Evolutionary conservation across 208 protist genomes (phyloP).

Genomic region (Leishmania tropica): DNA sequence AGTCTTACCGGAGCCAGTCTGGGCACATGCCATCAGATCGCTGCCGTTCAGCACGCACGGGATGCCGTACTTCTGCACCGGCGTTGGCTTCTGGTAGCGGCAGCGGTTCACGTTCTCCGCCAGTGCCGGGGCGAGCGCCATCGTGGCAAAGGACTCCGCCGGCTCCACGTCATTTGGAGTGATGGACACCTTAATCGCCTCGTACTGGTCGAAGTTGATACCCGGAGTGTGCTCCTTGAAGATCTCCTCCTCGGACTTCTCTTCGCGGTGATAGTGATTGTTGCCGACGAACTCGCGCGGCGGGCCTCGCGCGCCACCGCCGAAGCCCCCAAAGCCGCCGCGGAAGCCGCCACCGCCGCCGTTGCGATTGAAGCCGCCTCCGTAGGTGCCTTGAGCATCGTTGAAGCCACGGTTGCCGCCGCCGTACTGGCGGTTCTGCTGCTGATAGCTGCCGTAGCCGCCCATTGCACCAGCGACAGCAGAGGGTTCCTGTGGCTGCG

Average conservation of each 20-base stretch:
- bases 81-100: slow-evolving; percentile 97
- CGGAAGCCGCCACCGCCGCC: slow-evolving; percentile 39
- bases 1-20: slow-evolving; percentile 99
- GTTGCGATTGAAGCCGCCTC: slow-evolving; percentile 24
- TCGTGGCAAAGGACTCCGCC: slow-evolving; percentile 78
- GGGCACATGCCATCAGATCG: slow-evolving; percentile 99
- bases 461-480: slow-evolving; percentile 5
- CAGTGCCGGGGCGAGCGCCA: slow-evolving; percentile 89
- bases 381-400: slow-evolving; percentile 5
- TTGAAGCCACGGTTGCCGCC: slow-evolving; percentile 28
- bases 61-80: slow-evolving; percentile 98
- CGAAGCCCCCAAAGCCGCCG: slow-evolving; percentile 34
- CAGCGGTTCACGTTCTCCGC: slow-evolving; percentile 94
- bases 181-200: slow-evolving; percentile 85
- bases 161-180: slow-evolving; percentile 85
- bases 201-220: slow-evolving; percentile 94
- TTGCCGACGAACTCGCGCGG: slow-evolving; percentile 37
- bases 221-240: slow-evolving; percentile 92
- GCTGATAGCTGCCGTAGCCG: slow-evolving; percentile 32
- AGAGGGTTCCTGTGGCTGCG: background rate
- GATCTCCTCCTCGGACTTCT: slow-evolving; percentile 90
- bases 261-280: slow-evolving; percentile 80
- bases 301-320: slow-evolving; percentile 27
- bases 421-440: slow-evolving; percentile 22
- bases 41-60: slow-evolving; percentile 92